A percentile compares a stretch with the other conserved stretches of the same genome.
These are phyloP conservation scores for Phytopythium montanum DNA, from an alignment of 352 stramenopile genomes.

Conservation along the genomic window DNA sequence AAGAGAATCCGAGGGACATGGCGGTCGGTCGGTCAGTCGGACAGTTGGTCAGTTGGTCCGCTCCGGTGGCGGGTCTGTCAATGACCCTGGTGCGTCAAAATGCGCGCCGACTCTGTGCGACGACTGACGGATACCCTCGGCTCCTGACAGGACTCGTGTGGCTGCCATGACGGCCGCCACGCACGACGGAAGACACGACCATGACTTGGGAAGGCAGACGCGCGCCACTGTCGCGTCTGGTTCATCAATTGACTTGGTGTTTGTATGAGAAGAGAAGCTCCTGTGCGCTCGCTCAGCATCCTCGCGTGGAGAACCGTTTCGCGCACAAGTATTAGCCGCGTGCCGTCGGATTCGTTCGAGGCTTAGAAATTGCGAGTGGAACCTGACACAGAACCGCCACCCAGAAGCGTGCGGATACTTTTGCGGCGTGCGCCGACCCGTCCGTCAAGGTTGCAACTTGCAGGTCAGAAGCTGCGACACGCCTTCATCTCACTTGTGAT, in stretches of 20 bases:
- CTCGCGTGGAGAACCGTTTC: background rate
- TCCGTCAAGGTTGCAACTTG: background rate
- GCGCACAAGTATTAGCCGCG: background rate
- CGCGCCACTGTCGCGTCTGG: background rate
- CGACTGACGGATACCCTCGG: background rate
- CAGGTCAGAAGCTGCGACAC: background rate
- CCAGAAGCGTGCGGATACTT: background rate
- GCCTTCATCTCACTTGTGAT: background rate
- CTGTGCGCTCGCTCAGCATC: background rate
- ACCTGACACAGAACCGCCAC: background rate
- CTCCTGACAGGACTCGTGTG: background rate
- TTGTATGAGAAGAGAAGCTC: background rate
- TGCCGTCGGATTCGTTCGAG: background rate
- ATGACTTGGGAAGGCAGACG: background rate
- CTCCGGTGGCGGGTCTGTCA: too few relatives aligned
- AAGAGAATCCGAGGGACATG: background rate
- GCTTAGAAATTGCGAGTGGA: background rate
- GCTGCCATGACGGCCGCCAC: background rate
- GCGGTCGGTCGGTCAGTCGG: too few relatives aligned
- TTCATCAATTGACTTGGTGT: background rate
- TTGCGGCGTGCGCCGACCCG: background rate
- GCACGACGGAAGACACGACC: background rate
- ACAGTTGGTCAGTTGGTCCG: too few relatives aligned
- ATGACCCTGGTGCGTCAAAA: too few relatives aligned
- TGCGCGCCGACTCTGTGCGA: too few relatives aligned